These are phyloP conservation scores for Magnusiomyces clavatus DNA, from an alignment of 1,139 yeast genomes.

Conservation along the genomic window DNA sequence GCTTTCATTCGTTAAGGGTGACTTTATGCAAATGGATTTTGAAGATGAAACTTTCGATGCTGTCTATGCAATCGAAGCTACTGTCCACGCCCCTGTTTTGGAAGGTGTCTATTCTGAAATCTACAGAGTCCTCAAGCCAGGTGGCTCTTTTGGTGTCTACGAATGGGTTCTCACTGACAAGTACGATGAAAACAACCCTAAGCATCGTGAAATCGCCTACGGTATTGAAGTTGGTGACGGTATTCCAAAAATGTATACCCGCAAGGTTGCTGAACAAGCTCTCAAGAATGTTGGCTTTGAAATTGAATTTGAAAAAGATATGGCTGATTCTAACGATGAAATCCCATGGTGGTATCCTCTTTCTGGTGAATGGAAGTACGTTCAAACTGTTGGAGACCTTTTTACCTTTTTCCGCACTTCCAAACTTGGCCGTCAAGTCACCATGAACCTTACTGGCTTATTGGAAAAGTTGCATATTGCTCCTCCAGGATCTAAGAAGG, in stretches of 20 bases:
- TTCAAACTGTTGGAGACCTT: slow-evolving; percentile 71
- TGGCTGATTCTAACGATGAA: slow-evolving; percentile 75
- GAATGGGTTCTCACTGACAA: slow-evolving; percentile 98
- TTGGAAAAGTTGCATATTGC: slow-evolving; percentile 83
- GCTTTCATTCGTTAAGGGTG: slow-evolving; percentile 88
- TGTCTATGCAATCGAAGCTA: slow-evolving; percentile 97
- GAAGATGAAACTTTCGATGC: slow-evolving; percentile 87
- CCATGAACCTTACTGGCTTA: slow-evolving; percentile 70
- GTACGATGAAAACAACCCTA: slow-evolving; percentile 79
- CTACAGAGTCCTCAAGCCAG: slow-evolving; percentile 92
- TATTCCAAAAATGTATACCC: slow-evolving; percentile 91
- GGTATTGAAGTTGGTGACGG: slow-evolving; percentile 99
- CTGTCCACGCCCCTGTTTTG: slow-evolving; percentile 94
- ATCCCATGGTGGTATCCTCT: slow-evolving; percentile 98
- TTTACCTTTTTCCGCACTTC: slow-evolving; percentile 89
- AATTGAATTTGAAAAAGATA: slow-evolving; percentile 63
- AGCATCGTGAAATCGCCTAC: slow-evolving; percentile 90
- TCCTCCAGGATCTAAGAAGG: slow-evolving; percentile 88
- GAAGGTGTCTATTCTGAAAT: slow-evolving; percentile 96
- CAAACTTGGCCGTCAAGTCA: slow-evolving; percentile 71
- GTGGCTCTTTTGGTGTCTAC: slow-evolving; percentile 95
- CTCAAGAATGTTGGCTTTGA: slow-evolving; percentile 83
- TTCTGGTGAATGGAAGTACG: slow-evolving; percentile 85
- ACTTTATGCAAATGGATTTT: slow-evolving; percentile 98
- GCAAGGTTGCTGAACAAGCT: slow-evolving; percentile 82